Evolutionary conservation across 2,329 filamentous ascomycete species (phyloP).

Genomic region (Epichloe coenophiala): DNA sequence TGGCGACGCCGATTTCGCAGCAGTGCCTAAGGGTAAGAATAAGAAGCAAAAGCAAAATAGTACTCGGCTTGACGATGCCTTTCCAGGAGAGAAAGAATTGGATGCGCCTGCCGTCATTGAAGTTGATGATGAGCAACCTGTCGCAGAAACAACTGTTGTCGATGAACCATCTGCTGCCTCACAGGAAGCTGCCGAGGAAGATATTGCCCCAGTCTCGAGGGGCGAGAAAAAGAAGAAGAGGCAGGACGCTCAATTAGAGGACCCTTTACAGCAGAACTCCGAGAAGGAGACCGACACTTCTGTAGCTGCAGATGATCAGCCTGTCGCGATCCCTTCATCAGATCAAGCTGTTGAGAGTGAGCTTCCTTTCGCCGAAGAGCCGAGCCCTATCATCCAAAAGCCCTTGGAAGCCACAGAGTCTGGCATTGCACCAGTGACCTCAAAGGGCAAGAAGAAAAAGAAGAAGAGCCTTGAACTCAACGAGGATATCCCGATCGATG

Average conservation of each 20-base stretch:
- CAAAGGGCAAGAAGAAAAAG: slow-evolving; percentile 7
- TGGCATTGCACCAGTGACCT: neutral
- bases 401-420: neutral
- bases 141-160: neutral
- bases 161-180: slow-evolving; percentile 5
- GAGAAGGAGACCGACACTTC: slow-evolving; percentile 5
- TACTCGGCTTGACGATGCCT: neutral
- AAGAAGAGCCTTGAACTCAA: slow-evolving; percentile 2
- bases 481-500: neutral
- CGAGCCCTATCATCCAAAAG: neutral
- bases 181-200: slow-evolving; percentile 3
- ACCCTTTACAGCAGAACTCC: slow-evolving; percentile 1
- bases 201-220: slow-evolving; percentile 6
- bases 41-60: neutral
- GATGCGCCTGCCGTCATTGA: neutral
- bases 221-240: slow-evolving; percentile 15
- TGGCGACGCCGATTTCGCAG: neutral
- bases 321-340: neutral
- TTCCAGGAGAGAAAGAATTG: neutral
- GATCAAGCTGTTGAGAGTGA: neutral
- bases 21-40: neutral
- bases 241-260: slow-evolving; percentile 9
- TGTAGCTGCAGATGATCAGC: neutral
- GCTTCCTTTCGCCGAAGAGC: neutral
- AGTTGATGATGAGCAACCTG: neutral